These are phyloP conservation scores for Pyronema omphalodes DNA, from an alignment of 495 filamentous ascomycete species.

Conservation along the genomic window DNA sequence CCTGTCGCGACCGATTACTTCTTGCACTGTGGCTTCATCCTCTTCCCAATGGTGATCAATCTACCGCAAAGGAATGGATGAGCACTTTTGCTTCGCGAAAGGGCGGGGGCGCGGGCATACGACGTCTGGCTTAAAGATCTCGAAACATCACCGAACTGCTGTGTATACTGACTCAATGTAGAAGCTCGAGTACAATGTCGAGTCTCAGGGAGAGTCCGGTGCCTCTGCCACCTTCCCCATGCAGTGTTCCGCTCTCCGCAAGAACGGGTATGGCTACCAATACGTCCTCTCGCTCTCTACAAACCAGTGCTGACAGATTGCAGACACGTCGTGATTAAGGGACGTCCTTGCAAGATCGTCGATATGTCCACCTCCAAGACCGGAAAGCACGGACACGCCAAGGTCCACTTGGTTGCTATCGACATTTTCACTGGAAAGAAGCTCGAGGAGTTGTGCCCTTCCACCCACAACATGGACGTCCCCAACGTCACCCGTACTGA, in stretches of 20 bases:
- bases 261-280: slow-evolving; percentile 56
- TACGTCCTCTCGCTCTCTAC: neutral
- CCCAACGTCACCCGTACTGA: slow-evolving; percentile 76
- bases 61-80: too few species aligned
- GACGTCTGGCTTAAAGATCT: too few species aligned
- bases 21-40: too few species aligned
- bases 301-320: neutral
- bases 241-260: slow-evolving; percentile 98
- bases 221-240: slow-evolving; percentile 86
- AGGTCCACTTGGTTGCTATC: slow-evolving; percentile 91
- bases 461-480: slow-evolving; percentile 99
- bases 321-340: slow-evolving; percentile 74
- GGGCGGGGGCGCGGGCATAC: too few species aligned
- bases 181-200: too few species aligned
- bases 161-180: too few species aligned
- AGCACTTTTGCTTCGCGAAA: too few species aligned
- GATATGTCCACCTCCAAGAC: slow-evolving; percentile 99
- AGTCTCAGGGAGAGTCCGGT: slow-evolving; percentile 36
- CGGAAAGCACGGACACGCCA: slow-evolving; percentile 99
- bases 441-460: slow-evolving; percentile 95
- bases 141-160: too few species aligned
- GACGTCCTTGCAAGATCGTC: slow-evolving; percentile 97
- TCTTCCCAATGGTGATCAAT: too few species aligned
- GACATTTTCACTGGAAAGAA: slow-evolving; percentile 99
- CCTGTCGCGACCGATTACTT: too few species aligned